Evolutionary conservation across 768 basidiomycete genomes (phyloP).

Genomic region (Boletus vinaceobasis): DNA sequence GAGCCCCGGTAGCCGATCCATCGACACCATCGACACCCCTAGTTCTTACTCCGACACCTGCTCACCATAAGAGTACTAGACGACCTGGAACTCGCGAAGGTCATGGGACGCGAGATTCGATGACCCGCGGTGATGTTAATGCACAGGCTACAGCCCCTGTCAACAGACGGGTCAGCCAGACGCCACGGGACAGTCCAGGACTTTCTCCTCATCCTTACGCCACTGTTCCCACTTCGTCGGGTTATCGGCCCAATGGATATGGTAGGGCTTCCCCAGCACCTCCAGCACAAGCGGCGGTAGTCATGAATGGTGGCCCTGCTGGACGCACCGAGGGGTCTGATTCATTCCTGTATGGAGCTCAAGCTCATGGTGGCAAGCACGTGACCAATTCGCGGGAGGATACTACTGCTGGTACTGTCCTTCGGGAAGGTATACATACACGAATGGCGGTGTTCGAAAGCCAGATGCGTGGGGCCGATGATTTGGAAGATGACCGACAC

Average conservation of each 20-base stretch:
- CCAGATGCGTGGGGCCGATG: slow-evolving; percentile 56
- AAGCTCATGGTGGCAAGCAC: slow-evolving; percentile 46
- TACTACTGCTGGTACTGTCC: slow-evolving; percentile 41
- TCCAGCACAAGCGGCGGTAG: slow-evolving; percentile 35
- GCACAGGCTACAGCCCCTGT: slow-evolving; percentile 66
- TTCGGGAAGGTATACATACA: slow-evolving; percentile 34
- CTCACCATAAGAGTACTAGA: slow-evolving; percentile 59
- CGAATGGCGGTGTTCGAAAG: slow-evolving; percentile 69
- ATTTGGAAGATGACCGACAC: slow-evolving; percentile 63
- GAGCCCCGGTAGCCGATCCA: slow-evolving; percentile 54
- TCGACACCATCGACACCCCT: slow-evolving; percentile 54
- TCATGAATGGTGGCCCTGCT: slow-evolving; percentile 38
- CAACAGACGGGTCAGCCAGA: slow-evolving; percentile 67
- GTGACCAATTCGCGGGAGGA: slow-evolving; percentile 51
- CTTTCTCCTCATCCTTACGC: slow-evolving; percentile 73
- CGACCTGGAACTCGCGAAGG: slow-evolving; percentile 44
- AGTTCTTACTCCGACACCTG: slow-evolving; percentile 63
- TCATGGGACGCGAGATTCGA: slow-evolving; percentile 48
- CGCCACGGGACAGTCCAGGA: slow-evolving; percentile 45
- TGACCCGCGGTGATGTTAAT: slow-evolving; percentile 44
- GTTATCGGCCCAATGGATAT: slow-evolving; percentile 52
- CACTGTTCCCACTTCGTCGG: slow-evolving; percentile 53
- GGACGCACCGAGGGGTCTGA: slow-evolving; percentile 58
- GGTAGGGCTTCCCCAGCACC: slow-evolving; percentile 52
- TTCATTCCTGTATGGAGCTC: slow-evolving; percentile 61